Base-by-base conservation (phyloP, 352 stramenopile genomes). In the Phytophthora ramorum region DNA sequence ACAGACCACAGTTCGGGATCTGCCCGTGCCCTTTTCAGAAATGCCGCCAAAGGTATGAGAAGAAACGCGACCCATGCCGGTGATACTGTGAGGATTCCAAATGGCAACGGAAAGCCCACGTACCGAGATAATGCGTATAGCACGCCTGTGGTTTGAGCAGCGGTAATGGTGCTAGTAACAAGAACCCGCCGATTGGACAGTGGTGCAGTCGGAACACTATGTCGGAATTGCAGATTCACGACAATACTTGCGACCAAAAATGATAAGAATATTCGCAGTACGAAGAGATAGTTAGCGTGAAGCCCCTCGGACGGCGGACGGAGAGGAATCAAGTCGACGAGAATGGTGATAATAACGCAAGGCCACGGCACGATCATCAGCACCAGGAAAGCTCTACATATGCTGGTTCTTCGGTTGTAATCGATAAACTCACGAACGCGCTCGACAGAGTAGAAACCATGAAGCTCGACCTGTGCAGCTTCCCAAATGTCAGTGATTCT, bases 61-160 rank as follows among this genome's bases (percentile, higher is more conserved):
- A 69, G 57, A 7, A 70, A 46, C 19, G 46, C 32, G 13, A 53
- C 4, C 63, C 65, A 71, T 6, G 55, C 28, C 7, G 62, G 37
- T 46, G 48, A 59, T 26, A 63, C 43, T 2, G 69, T 57, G 14
- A 74, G 60, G 10, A 85, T 69, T 16, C 52, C 66, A 50, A 85
- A 81, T 1, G 73, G 73, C 10, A 81, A 40, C 3, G 73, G 73
- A 47, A 75, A 82, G 0, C 76, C 76, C 30, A 85, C 68, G 0
- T 16, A 8, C 10, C 64, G 8, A 0, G 66, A 63, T 4, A 75
- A 9, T 2, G 14, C 26, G 30, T 71, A 69, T 17, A 68, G n/a
- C 2, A 60, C 40, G 16, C 41, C 12, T 2, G 34, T 49, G 7
- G 32, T 57, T 0, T 63, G 43, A 4, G 43, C 24, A 1, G 50